Conservation (phyloP, 306 rosid species). For the Sphenostylis stenocarpa region DNA sequence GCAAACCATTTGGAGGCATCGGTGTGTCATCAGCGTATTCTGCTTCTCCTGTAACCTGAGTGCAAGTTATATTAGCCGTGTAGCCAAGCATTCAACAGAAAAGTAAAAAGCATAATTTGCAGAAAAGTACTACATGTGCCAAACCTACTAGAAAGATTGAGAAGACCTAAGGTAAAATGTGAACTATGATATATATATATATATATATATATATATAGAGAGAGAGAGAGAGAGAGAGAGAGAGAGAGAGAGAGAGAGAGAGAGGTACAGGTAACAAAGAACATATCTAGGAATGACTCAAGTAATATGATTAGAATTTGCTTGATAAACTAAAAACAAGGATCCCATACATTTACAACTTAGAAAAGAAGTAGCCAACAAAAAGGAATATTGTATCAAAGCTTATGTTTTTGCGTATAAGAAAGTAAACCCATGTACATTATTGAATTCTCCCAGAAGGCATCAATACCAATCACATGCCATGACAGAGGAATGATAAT, state of each 20-base stretch:
- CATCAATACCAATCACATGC: constrained; percentile 14
- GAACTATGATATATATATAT: too few species aligned
- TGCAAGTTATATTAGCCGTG: constrained; percentile 31
- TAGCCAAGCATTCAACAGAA: constrained; percentile 18
- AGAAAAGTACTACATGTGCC: constrained; percentile 16
- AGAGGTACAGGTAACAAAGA: neutral
- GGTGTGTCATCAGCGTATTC: constrained; percentile 79
- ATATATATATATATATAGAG: too few species aligned
- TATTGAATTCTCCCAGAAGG: neutral
- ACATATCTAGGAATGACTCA: neutral
- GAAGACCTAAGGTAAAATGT: constrained; percentile 1
- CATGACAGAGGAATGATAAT: constrained; percentile 5
- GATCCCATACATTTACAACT: constrained; percentile 5
- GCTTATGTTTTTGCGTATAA: neutral
- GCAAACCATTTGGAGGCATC: constrained; percentile 73
- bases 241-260: neutral
- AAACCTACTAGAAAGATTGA: constrained; percentile 11
- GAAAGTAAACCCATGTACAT: neutral
- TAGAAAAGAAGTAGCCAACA: constrained; percentile 11
- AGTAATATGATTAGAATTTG: neutral
- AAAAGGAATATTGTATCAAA: neutral
- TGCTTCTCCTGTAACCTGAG: constrained; percentile 93
- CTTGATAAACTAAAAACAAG: neutral
- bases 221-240: neutral
- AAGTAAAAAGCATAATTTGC: constrained; percentile 8